phyloP scores from a whole-genome alignment of 352 stramenopile species.

The Paralagenidium karlingii region DNA sequence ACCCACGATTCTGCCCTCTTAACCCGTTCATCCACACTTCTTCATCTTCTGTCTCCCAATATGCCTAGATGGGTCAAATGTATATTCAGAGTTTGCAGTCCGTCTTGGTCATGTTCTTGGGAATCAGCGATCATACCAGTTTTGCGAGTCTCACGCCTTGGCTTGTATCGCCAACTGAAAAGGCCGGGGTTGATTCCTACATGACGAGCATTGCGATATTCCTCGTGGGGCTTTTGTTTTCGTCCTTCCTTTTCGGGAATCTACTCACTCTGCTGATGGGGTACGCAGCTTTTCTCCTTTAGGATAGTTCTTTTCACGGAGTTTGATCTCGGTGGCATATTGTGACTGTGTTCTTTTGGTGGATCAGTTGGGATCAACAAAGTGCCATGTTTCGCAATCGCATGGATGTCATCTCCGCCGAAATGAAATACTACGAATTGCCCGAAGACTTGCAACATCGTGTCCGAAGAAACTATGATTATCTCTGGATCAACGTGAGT shows the following conservation, averaged over 20 bases:
- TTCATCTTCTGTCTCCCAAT: constrained; percentile 1
- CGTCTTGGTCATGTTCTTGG: constrained; percentile 71
- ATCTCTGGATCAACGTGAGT: constrained; percentile 75
- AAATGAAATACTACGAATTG: constrained; percentile 75
- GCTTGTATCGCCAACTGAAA: constrained; percentile 18
- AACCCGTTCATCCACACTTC: no score
- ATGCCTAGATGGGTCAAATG: constrained; percentile 26
- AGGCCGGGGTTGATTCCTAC: constrained; percentile 39
- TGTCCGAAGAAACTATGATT: constrained; percentile 71
- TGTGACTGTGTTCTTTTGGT: background rate
- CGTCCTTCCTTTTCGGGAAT: constrained; percentile 69
- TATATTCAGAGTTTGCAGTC: constrained; percentile 65
- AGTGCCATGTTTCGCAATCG: constrained; percentile 67
- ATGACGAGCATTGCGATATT: constrained; percentile 56
- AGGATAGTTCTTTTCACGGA: constrained; percentile 3
- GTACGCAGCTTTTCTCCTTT: no score
- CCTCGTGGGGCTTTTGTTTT: constrained; percentile 51
- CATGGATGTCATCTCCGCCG: constrained; percentile 75
- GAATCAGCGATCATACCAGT: constrained; percentile 46
- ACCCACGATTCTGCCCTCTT: background rate
- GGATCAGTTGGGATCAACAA: constrained; percentile 73
- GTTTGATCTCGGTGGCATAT: background rate
- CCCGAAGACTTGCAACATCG: constrained; percentile 57
- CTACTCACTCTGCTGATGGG: constrained; percentile 63
- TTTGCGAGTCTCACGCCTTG: constrained; percentile 44